Evolutionary conservation across 179 eudicot species (phyloP).

Genomic region (Heliamphora ciliata): DNA sequence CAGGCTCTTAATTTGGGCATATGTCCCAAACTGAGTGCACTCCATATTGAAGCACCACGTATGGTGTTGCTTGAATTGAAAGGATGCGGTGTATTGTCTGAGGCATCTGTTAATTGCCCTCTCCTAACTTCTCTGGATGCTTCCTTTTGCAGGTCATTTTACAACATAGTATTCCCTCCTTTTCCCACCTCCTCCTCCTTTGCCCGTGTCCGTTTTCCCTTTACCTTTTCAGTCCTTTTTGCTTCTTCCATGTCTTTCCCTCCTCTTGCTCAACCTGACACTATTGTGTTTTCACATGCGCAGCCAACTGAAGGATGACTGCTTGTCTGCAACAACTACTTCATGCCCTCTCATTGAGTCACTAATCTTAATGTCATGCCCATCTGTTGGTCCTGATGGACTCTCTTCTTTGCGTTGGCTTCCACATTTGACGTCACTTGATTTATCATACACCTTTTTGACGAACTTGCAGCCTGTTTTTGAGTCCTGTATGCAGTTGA

Average conservation of each 20-base stretch:
- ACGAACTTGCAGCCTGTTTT: constrained; percentile 77
- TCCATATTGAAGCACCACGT: constrained; percentile 68
- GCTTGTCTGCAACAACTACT: constrained; percentile 72
- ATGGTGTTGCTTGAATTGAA: constrained; percentile 90
- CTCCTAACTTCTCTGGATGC: constrained; percentile 82
- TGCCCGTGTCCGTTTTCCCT: neutral
- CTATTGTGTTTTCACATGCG: constrained; percentile 17
- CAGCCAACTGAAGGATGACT: constrained; percentile 83
- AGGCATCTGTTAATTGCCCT: constrained; percentile 79
- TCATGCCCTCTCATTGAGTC: constrained; percentile 77
- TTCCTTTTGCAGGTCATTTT: constrained; percentile 82
- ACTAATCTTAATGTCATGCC: constrained; percentile 88
- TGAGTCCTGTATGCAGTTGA: constrained; percentile 59
- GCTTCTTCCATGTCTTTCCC: neutral
- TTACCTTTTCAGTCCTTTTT: neutral
- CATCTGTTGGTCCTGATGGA: constrained; percentile 81
- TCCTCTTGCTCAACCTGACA: constrained; percentile 11
- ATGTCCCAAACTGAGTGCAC: constrained; percentile 73
- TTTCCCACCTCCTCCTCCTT: neutral
- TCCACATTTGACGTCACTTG: constrained; percentile 63
- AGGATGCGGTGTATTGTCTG: constrained; percentile 94
- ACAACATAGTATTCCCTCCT: neutral
- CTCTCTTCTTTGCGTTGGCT: constrained; percentile 60
- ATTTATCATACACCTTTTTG: constrained; percentile 90
- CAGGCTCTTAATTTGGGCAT: constrained; percentile 84